Percentiles rank a stretch among this genome's conserved stretches.
phyloP scores from a whole-genome alignment of 805 yeast species.

The Metschnikowia bowlesiae region DNA sequence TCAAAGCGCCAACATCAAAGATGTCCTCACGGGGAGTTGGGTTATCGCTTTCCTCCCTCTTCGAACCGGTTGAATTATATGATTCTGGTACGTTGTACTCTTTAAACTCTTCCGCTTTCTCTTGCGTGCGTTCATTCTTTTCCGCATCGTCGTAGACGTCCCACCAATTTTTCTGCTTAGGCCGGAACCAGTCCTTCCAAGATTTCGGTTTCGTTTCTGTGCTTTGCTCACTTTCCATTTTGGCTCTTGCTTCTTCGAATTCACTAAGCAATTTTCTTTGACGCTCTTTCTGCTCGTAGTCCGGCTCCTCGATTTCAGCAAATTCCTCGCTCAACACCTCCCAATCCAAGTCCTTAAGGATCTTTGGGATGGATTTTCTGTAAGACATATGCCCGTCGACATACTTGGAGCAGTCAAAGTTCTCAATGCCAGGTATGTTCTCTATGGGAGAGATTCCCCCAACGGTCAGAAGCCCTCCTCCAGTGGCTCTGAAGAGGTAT shows the following conservation, averaged over 20 bases:
- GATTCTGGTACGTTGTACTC: constrained; percentile 13
- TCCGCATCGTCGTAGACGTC: constrained; percentile 40
- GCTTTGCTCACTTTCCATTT: constrained; percentile 45
- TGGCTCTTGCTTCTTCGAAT: constrained; percentile 77
- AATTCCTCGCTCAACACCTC: constrained; percentile 86
- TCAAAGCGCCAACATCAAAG: constrained; percentile 44
- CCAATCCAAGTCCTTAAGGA: constrained; percentile 67
- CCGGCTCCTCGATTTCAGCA: constrained; percentile 93
- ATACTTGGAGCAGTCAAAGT: constrained; percentile 77
- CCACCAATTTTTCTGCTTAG: constrained; percentile 57
- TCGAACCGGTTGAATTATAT: constrained; percentile 11
- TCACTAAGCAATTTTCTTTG: constrained; percentile 79
- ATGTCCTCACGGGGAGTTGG: constrained; percentile 17
- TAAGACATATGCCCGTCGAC: constrained; percentile 98
- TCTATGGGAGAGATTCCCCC: constrained; percentile 83
- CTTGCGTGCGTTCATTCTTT: not conserved
- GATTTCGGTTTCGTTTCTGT: constrained; percentile 32
- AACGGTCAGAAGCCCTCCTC: constrained; percentile 89
- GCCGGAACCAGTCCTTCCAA: constrained; percentile 48
- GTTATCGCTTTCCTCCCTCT: constrained; percentile 4
- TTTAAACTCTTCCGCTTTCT: constrained; percentile 6
- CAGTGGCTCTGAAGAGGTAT: constrained; percentile 88
- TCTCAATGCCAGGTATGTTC: constrained; percentile 61
- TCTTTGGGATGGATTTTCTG: constrained; percentile 85
- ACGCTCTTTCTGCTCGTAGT: constrained; percentile 78